Evolutionary conservation across 83 land plant genomes (phyloP), one percentile per base, ranked within the genome.

Genomic region (Larix sibirica): DNA sequence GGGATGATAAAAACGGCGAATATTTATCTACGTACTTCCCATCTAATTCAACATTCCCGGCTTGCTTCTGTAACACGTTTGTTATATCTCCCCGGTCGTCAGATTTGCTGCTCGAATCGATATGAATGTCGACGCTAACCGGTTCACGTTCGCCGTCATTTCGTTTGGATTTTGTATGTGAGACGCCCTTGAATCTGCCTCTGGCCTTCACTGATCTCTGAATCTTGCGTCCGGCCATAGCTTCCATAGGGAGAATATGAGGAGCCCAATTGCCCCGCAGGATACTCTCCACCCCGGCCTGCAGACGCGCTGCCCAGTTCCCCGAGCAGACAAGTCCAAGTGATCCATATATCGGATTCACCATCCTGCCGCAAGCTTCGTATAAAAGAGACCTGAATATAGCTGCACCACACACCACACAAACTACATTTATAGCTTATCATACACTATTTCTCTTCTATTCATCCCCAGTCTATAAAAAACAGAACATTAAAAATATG

Each of bases 291-390:
- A 82, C 83, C 13, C 60, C 80, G 10, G 83, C 77, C 13, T 82
- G 83, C 13, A 50, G 56, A 54, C 80, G 74, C 12, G 73, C 20
- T 9, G 77, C 58, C 64, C 83, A 82, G 58, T 54, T 82, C 4
- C 83, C 80, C 23, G 83, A 75, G 60, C 83, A 82, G 16, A 82
- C 33, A 17, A 82, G 64, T 0, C 83, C 83, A 17, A 73, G 61
- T 31, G 83, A 47, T 0, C 83, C 83, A 38, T 26, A 80, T 6
- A 64, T 17, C 3, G 81, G 71, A 65, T 80, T 80, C 69, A 62
- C 69, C 40, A 82, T 50, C 31, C 83, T 75, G 1, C 83, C 83
- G 61, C 83, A 82, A 17, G 83, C 80, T 47, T 82, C 83, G 14
- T 82, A 73, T 6, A 82, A 60, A n/a, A 82, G 77, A 73, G 83